phyloP scores from a whole-genome alignment of 2,329 filamentous ascomycete species.

The Mycosphaerella arachidis region DNA sequence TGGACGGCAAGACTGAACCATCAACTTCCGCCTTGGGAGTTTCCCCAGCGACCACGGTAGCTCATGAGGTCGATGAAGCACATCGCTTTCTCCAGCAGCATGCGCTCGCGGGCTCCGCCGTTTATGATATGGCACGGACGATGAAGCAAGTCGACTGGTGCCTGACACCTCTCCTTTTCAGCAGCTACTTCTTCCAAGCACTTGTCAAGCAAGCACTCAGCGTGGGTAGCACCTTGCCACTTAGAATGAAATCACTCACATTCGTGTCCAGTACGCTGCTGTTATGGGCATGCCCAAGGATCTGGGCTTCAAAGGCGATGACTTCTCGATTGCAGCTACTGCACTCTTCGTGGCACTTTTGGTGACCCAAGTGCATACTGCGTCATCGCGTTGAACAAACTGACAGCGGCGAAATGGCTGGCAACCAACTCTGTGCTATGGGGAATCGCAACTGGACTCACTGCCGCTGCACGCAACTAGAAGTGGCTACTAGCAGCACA shows the following conservation, averaged over 20 bases:
- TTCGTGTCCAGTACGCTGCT: conserved; percentile 53
- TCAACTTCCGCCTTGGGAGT: neutral
- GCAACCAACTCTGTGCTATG: conserved; percentile 59
- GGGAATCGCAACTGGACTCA: conserved; percentile 56
- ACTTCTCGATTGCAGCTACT: conserved; percentile 60
- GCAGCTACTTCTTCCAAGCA: conserved; percentile 60
- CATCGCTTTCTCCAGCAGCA: conserved; percentile 1
- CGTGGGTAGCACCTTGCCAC: conserved; percentile 36
- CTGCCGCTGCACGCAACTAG: conserved; percentile 58
- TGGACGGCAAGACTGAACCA: neutral
- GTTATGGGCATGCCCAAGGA: conserved; percentile 61
- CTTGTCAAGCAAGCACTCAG: conserved; percentile 62
- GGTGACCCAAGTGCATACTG: conserved; percentile 56
- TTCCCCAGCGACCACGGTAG: neutral
- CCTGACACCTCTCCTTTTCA: conserved; percentile 59
- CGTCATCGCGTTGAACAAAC: conserved; percentile 53
- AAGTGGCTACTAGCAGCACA: conserved; percentile 55
- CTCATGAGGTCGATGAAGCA: conserved; percentile 2
- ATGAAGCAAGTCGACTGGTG: conserved; percentile 53
- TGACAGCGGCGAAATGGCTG: conserved; percentile 57
- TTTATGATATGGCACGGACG: neutral
- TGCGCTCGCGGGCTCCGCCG: neutral
- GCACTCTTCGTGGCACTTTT: conserved; percentile 60
- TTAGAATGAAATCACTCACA: neutral
- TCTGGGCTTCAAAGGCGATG: conserved; percentile 53